A percentile compares a stretch with the other conserved stretches of the same genome.
Evolutionary conservation across 2,329 filamentous ascomycete genomes (phyloP).

Genomic region (Curvularia spicifera): DNA sequence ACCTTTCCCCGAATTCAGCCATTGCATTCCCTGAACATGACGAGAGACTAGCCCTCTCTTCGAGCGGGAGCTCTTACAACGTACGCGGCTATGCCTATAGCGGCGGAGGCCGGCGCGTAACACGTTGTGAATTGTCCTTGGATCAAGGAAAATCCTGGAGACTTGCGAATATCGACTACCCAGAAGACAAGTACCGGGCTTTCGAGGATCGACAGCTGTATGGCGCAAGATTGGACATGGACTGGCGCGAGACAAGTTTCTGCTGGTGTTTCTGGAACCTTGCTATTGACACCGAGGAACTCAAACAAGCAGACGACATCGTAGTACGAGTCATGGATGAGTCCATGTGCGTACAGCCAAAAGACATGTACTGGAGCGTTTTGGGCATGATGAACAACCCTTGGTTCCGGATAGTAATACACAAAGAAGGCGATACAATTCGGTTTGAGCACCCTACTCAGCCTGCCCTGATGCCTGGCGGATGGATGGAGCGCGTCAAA

Average conservation of each 20-base stretch:
- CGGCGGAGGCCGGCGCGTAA: slow-evolving; percentile 83
- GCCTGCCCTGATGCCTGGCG: slow-evolving; percentile 75
- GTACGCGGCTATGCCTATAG: slow-evolving; percentile 85
- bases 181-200: slow-evolving; percentile 82
- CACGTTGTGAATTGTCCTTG: slow-evolving; percentile 80
- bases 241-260: slow-evolving; percentile 80
- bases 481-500: slow-evolving; percentile 94
- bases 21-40: slow-evolving; percentile 81
- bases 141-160: slow-evolving; percentile 83
- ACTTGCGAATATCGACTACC: slow-evolving; percentile 78
- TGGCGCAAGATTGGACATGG: slow-evolving; percentile 79
- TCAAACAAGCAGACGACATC: slow-evolving; percentile 72
- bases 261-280: slow-evolving; percentile 94
- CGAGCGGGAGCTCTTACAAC: slow-evolving; percentile 63
- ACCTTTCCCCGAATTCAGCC: slow-evolving; percentile 85
- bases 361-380: slow-evolving; percentile 96
- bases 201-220: slow-evolving; percentile 69
- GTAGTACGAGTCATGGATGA: slow-evolving; percentile 91
- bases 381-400: slow-evolving; percentile 98
- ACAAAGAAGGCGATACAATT: slow-evolving; percentile 67
- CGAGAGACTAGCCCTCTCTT: slow-evolving; percentile 64
- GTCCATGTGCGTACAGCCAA: slow-evolving; percentile 81
- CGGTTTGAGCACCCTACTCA: slow-evolving; percentile 89
- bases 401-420: slow-evolving; percentile 84
- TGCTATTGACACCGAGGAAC: slow-evolving; percentile 66